phyloP scores from a whole-genome alignment of 2,329 filamentous ascomycete genomes.

The Hirsutella thompsonii region DNA sequence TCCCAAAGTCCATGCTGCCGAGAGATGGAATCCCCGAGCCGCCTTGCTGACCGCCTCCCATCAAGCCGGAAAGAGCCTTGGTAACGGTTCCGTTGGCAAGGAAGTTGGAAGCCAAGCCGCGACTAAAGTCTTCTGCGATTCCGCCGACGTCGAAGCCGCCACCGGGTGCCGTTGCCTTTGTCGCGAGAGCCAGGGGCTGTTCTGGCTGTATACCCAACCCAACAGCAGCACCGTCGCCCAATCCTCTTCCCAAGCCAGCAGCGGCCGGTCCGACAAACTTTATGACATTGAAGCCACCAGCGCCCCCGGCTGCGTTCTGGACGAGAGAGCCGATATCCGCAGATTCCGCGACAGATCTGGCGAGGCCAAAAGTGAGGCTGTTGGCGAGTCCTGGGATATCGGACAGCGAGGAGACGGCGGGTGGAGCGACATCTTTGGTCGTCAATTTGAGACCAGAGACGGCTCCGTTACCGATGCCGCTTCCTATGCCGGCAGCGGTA shows the following conservation, averaged over 20 bases:
- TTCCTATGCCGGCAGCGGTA: constrained; percentile 1
- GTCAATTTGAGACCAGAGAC: no score
- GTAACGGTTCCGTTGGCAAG: constrained; percentile 17
- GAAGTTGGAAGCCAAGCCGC: constrained; percentile 16
- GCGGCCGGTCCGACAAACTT: constrained; percentile 9
- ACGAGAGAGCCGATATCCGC: constrained; percentile 1
- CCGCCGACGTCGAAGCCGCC: constrained; percentile 5
- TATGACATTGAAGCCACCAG: neutral
- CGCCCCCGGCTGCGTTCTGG: neutral
- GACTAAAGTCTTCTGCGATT: constrained; percentile 13
- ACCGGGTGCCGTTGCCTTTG: neutral
- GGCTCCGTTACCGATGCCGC: neutral
- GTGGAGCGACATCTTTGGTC: no score
- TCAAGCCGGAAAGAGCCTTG: constrained; percentile 9
- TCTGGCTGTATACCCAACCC: constrained; percentile 16
- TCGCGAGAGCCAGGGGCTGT: constrained; percentile 5
- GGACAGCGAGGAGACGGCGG: no score
- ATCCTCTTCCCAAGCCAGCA: constrained; percentile 14
- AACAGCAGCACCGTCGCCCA: constrained; percentile 13
- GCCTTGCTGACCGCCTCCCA: neutral
- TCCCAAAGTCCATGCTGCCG: constrained; percentile 10
- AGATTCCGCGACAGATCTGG: constrained; percentile 5
- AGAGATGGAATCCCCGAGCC: neutral
- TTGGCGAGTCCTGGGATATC: constrained; percentile 2
- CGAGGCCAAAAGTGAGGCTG: constrained; percentile 8